A percentile compares a stretch with the other conserved stretches of the same genome.
Evolutionary conservation across 2,329 filamentous ascomycete species (phyloP).

Genomic region (Erysiphe pulchra): DNA sequence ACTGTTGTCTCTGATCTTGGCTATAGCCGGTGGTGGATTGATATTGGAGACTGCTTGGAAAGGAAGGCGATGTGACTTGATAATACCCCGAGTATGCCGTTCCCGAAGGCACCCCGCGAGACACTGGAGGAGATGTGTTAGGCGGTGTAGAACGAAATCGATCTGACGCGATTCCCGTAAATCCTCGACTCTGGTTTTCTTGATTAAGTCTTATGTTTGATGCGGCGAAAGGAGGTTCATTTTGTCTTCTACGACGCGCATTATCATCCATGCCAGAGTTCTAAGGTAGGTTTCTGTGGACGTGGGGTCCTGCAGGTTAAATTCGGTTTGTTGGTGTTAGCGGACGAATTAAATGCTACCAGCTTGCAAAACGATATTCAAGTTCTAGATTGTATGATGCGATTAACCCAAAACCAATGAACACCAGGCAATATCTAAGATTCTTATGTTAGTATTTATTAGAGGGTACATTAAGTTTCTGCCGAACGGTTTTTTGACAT

Average conservation of each 20-base stretch:
- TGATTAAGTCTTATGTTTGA: conserved; percentile 25
- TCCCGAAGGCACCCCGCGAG: conserved; percentile 21
- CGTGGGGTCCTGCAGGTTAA: too few relatives aligned
- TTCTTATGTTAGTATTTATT: too few relatives aligned
- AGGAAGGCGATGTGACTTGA: conserved; percentile 24
- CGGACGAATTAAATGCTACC: too few relatives aligned
- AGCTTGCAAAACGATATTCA: too few relatives aligned
- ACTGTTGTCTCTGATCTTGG: conserved; percentile 28
- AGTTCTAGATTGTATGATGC: too few relatives aligned
- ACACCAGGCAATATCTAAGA: too few relatives aligned
- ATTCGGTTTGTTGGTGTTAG: too few relatives aligned
- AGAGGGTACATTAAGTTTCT: too few relatives aligned
- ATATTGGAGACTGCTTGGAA: conserved; percentile 18
- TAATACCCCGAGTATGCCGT: conserved; percentile 34
- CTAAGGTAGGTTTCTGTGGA: too few relatives aligned
- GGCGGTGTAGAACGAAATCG: conserved; percentile 24
- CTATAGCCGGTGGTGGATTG: conserved; percentile 8
- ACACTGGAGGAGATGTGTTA: conserved; percentile 19
- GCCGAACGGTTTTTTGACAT: too few relatives aligned
- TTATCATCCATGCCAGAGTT: conserved; percentile 49
- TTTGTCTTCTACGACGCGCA: conserved; percentile 46
- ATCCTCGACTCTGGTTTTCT: conserved; percentile 8
- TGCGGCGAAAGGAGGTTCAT: conserved; percentile 40
- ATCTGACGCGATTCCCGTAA: conserved; percentile 12
- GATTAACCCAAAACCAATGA: too few relatives aligned